Evolutionary conservation across 106 monocot species (phyloP), one percentile per base, ranked within the genome.

Genomic region (Phalaenopsis equestris): DNA sequence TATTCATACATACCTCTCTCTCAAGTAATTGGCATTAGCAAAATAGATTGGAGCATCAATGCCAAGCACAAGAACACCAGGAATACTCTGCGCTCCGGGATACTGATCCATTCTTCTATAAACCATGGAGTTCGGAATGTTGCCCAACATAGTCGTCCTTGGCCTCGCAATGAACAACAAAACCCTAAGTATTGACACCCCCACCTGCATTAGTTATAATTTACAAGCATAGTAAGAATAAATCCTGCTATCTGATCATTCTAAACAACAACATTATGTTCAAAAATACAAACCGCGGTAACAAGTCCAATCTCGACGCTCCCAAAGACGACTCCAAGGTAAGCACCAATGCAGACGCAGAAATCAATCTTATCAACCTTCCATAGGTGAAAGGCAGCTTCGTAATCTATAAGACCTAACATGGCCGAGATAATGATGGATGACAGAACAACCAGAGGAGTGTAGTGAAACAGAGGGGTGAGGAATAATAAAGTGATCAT

Each of bases 331-430:
- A 97, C 96, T 3, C 96, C 96, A 1, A 94, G 45, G 84, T 91
- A 97, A 0, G 96, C 94, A 6, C 86, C 94, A 1, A 92, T 46
- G 82, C 96, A 97, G 19, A 94, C 92, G 42, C 83, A 90, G 85
- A 94, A 97, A 85, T 97, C 96, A 52, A 97, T 72, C 87, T 94
- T 97, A 85, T 97, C 96, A 5, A 97, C 90, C 16, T 84, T 84
- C 91, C 91, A 97, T 36, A 97, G 94, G 81, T 90, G 96, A 75
- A 87, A 30, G 3, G 88, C 87, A 5, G 90, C 90, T 47, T 85
- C 84, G 81, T 94, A 97, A 82, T 97, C 94, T 47, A 97, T 92
- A 8, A 97, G 80, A 65, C 96, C 92, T 10, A 97, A 78, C 92
- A 97, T 94, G 67, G 96, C 96, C 5, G 91, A 80, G 11, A 97